phyloP scores from a whole-genome alignment of 345 rosid genomes.

The Pistacia atlantica region DNA sequence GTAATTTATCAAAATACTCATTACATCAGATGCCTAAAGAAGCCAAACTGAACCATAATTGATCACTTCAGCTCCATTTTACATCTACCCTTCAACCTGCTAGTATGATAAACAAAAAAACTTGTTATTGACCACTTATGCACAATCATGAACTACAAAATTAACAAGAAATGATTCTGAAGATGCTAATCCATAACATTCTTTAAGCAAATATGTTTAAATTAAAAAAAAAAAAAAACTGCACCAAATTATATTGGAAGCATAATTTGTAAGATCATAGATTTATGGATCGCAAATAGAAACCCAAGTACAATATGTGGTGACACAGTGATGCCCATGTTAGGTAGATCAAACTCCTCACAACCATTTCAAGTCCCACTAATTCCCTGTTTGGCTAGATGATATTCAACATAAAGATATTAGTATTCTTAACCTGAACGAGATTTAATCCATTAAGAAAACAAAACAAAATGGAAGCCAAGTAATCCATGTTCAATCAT shows the following conservation, averaged over 20 bases:
- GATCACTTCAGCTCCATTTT: slow-evolving; percentile 4
- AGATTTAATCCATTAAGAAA: not conserved
- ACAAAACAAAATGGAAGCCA: not conserved
- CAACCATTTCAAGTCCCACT: not conserved
- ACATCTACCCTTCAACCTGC: slow-evolving; percentile 35
- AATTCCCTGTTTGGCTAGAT: not conserved
- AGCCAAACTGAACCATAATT: not conserved
- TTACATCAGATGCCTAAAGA: not conserved
- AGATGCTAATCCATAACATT: not conserved
- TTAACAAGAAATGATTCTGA: not conserved
- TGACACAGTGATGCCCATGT: not conserved
- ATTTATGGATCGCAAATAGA: not conserved
- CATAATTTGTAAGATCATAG: too few species aligned
- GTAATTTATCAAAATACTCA: not conserved
- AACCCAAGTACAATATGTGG: not conserved
- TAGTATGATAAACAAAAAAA: not conserved
- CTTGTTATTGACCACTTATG: too few species aligned
- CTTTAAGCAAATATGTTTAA: not conserved
- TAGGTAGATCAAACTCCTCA: not conserved
- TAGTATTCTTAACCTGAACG: not conserved
- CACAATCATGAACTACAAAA: not conserved
- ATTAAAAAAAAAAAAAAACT: too few species aligned
- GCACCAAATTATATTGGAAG: not conserved
- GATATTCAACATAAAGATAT: not conserved
- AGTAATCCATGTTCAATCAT: not conserved